Evolutionary conservation across 1,284 basidiomycete species (phyloP).

Genomic region (Microbotryum silenes-acaulis): DNA sequence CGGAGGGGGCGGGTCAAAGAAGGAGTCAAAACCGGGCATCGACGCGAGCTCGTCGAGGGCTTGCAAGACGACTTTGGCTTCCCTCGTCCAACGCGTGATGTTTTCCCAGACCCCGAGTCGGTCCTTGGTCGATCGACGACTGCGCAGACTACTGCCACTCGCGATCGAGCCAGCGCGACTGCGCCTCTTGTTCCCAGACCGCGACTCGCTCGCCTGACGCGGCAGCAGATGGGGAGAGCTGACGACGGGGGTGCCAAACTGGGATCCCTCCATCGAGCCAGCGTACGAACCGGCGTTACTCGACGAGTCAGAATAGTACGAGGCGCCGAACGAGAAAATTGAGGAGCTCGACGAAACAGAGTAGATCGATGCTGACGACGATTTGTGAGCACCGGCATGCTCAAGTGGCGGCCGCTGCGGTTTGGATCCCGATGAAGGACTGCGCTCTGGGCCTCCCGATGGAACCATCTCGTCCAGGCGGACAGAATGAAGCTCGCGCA

Average conservation of each 20-base stretch:
- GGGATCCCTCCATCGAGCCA: constrained; percentile 1
- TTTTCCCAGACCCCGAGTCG: constrained; percentile 37
- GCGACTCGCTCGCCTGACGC: constrained; percentile 21
- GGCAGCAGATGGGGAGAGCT: constrained; percentile 19
- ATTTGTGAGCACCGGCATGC: background rate
- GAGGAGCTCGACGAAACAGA: constrained; percentile 30
- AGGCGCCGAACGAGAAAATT: constrained; percentile 29
- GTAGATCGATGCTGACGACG: constrained; percentile 10
- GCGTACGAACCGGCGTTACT: background rate
- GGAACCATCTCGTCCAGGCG: constrained; percentile 59
- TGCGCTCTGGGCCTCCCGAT: background rate
- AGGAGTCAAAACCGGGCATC: constrained; percentile 17
- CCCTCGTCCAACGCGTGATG: constrained; percentile 37
- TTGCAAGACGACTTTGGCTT: constrained; percentile 40
- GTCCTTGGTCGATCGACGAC: constrained; percentile 4
- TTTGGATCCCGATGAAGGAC: background rate
- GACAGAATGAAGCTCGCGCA: constrained; percentile 88
- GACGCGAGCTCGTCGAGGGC: constrained; percentile 34
- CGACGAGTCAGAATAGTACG: constrained; percentile 19
- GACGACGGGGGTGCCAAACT: constrained; percentile 17
- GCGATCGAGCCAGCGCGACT: constrained; percentile 1
- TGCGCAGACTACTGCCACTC: constrained; percentile 4
- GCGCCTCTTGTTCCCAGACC: constrained; percentile 29
- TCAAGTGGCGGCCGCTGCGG: constrained; percentile 6
- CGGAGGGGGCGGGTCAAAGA: constrained; percentile 10